These are phyloP conservation scores for Lentinula detonsa DNA, from an alignment of 768 basidiomycete genomes.

Conservation along the genomic window DNA sequence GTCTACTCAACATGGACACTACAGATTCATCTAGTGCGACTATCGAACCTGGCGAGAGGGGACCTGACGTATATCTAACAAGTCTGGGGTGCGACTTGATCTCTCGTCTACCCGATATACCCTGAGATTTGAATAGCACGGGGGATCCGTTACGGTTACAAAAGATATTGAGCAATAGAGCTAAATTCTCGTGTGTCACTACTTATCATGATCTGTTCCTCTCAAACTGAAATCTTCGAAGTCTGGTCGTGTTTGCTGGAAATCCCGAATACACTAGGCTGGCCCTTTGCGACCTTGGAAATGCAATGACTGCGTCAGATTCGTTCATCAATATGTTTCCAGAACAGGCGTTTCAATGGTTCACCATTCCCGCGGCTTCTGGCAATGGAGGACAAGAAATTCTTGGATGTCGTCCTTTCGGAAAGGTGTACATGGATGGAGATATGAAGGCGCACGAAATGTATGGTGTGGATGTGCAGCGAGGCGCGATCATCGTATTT, in stretches of 20 bases:
- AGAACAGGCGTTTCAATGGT: conserved; percentile 3
- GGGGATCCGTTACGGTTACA: conserved; percentile 9
- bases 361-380: conserved; percentile 7
- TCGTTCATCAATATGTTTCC: neutral
- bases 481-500: conserved; percentile 6
- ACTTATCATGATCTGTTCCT: neutral
- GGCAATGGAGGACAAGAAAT: conserved; percentile 11
- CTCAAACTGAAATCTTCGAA: neutral
- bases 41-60: conserved; percentile 9
- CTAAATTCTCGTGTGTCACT: conserved; percentile 6
- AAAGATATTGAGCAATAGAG: conserved; percentile 6
- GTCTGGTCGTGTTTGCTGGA: conserved; percentile 9
- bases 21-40: conserved; percentile 1
- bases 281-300: neutral
- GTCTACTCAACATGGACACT: conserved; percentile 1
- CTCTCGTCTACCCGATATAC: too few relatives aligned
- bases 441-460: conserved; percentile 3
- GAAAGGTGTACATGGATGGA: conserved; percentile 8
- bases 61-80: conserved; percentile 10
- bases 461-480: conserved; percentile 1
- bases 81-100: conserved; percentile 4
- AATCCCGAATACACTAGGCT: conserved; percentile 6
- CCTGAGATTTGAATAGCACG: neutral
- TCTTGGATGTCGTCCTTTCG: conserved; percentile 8
- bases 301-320: neutral